Evolutionary conservation across 352 stramenopile species (phyloP), one percentile per base, ranked within the genome.

Genomic region (Globisporangium lucens): DNA sequence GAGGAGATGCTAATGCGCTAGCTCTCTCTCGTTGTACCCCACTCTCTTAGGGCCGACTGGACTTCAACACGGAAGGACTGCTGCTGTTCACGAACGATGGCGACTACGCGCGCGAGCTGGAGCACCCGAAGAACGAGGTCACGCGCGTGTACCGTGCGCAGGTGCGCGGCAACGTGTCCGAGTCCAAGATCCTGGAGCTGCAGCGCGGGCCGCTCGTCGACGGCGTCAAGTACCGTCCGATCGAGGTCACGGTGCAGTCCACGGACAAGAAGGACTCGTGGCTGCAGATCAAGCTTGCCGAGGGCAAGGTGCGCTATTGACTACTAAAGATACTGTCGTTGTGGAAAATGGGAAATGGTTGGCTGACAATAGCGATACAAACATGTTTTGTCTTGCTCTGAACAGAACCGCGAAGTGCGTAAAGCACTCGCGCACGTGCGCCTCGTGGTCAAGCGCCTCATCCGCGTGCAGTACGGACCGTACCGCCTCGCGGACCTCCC

Each of bases 11-110:
- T 49, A 17, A 38, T 20, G 41, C 57, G 20, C 47, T 60, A 6
- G 8, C 35, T 15, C 13, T 10, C n/a, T 47, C 24, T 43, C 10
- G 13, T 3, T 43, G 36, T 12, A 17, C 4, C 0, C 43, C 49
- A 56, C 35, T 20, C 17, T 43, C n/a, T 2, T 49, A 89, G 86
- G 89, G 89, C 20, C 89, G 90, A 66, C 80, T 98, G n/a, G 93
- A 98, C 68, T 97, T 89, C 71, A 95, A 97, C 62, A 97, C 89
- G 17, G 92, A 98, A 70, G 93, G 93, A 1, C 73, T 98, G 35
- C 70, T 98, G 66, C 79, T 98, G n/a, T 80, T 98, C 13, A 98
- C 91, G 13, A 97, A 96, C 70, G 85, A 98, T 66, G 93, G 93
- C 33, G 91, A 95, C 65, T 96, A 97, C 69, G 89, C 92, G 27